Evolutionary conservation across 1,284 basidiomycete genomes (phyloP).

Genomic region (Bjerkandera adusta): DNA sequence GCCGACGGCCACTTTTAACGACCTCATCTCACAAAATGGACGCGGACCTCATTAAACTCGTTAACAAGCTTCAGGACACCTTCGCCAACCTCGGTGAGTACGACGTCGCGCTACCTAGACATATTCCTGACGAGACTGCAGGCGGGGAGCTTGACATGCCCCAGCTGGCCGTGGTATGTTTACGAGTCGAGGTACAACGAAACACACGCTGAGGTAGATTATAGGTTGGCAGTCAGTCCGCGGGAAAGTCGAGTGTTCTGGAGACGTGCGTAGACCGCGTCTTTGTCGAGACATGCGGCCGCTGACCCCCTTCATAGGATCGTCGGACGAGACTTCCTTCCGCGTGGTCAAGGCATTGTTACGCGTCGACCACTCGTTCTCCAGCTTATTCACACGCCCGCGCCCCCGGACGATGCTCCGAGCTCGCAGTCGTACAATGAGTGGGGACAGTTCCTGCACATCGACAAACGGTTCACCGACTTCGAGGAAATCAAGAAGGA

Average conservation of each 20-base stretch:
- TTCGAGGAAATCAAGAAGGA: constrained; percentile 93
- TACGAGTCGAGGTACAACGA: neutral
- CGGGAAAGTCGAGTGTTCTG: constrained; percentile 83
- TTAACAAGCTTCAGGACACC: constrained; percentile 94
- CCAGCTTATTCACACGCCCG: constrained; percentile 89
- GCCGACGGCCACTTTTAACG: constrained; percentile 5
- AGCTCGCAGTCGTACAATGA: constrained; percentile 56
- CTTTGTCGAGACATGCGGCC: constrained; percentile 8
- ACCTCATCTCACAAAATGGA: constrained; percentile 62
- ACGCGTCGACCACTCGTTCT: constrained; percentile 93
- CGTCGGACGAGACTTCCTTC: constrained; percentile 94
- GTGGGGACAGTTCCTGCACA: constrained; percentile 96
- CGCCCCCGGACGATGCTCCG: constrained; percentile 36
- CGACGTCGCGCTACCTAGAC: constrained; percentile 5
- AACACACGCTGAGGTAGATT: too few relatives aligned
- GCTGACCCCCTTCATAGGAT: constrained; percentile 51
- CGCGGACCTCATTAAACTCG: constrained; percentile 91
- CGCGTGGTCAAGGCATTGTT: constrained; percentile 92
- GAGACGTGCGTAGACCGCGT: constrained; percentile 65
- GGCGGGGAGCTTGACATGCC: constrained; percentile 87
- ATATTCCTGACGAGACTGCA: constrained; percentile 30
- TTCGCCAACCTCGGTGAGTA: constrained; percentile 77
- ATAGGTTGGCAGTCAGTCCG: constrained; percentile 86
- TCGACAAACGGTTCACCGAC: constrained; percentile 95
- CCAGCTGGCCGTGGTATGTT: constrained; percentile 71